Base-by-base conservation (phyloP, 192 early-diverging fungal species). In the Ambispora gerdemannii region DNA sequence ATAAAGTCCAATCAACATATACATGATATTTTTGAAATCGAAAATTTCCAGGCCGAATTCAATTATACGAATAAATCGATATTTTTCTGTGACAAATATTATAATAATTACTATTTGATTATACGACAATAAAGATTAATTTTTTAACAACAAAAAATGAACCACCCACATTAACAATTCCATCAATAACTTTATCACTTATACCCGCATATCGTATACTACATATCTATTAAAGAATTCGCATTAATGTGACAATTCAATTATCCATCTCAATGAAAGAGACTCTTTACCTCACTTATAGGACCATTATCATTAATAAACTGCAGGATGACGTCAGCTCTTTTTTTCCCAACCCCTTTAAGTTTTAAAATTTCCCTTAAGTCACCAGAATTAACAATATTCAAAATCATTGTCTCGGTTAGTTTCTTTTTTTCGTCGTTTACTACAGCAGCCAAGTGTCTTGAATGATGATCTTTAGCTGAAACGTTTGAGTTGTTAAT, bases 301-400 rank as follows among this genome's bases (percentile, higher is more conserved):
- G 55, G 55, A 28, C 55, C 55, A 24, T 58, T 20, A 22, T 20
- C 11, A 20, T 58, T 58, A 30, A 58, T 58, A 58, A 28, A 58
- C 24, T 58, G 19, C 1, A 58, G 11, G 13, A 58, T 58, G 20
- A 24, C 24, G 11, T 30, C 1, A 2, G 55, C 55, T 25, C 55
- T 20, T 58, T 20, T 30, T 20, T 13, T 13, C 24, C 55, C 55
- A 30, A 58, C 24, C 13, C 55, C 55, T 4, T 58, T 58, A 13
- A 58, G 24, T 20, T 11, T 13, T 24, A 11, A 22, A 28, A 58
- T 58, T 58, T 58, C 19, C 55, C 28, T 58, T 25, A 30, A 20
- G 11, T 13, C 55, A 1, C 22, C 55, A 22, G 55, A 22, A 24
- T 58, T 58, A 30, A 58, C 24, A 30, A 58, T 30, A 28, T 13